Percentiles rank a stretch among this genome's conserved stretches.
Evolutionary conservation across 1,284 basidiomycete species (phyloP).

Genomic region (Fistulina hepatica): DNA sequence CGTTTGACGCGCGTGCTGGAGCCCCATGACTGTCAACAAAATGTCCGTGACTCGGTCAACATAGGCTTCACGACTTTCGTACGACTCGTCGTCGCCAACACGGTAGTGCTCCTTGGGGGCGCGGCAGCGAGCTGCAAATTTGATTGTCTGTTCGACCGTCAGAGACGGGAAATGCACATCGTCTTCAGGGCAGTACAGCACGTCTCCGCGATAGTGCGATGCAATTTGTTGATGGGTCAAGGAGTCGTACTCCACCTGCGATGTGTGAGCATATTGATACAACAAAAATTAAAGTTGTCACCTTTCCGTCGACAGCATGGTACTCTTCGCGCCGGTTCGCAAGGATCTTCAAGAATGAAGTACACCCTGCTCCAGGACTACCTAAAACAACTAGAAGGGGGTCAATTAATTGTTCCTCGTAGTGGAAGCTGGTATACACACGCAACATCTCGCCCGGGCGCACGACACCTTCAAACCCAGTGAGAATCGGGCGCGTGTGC

Average conservation of each 20-base stretch:
- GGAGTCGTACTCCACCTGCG: constrained; percentile 53
- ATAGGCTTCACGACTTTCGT: constrained; percentile 34
- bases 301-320: constrained; percentile 43
- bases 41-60: constrained; percentile 35
- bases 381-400: constrained; percentile 39
- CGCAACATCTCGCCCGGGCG: constrained; percentile 45
- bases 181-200: constrained; percentile 51
- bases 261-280: too few species aligned
- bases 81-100: constrained; percentile 17
- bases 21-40: constrained; percentile 58
- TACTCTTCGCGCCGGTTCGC: constrained; percentile 44
- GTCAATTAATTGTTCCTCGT: constrained; percentile 1
- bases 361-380: constrained; percentile 49
- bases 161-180: constrained; percentile 64
- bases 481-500: constrained; percentile 32
- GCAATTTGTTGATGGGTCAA: constrained; percentile 37
- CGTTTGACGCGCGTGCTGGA: constrained; percentile 46
- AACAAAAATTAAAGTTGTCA: too few species aligned
- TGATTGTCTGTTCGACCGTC: constrained; percentile 52
- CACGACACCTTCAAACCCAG: constrained; percentile 39
- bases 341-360: constrained; percentile 48
- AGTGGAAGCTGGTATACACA: constrained; percentile 10
- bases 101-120: constrained; percentile 37
- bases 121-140: constrained; percentile 46
- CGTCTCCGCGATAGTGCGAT: constrained; percentile 47